These are phyloP conservation scores for Beauveria caledonica DNA, from an alignment of 2,329 filamentous ascomycete genomes.

Conservation along the genomic window DNA sequence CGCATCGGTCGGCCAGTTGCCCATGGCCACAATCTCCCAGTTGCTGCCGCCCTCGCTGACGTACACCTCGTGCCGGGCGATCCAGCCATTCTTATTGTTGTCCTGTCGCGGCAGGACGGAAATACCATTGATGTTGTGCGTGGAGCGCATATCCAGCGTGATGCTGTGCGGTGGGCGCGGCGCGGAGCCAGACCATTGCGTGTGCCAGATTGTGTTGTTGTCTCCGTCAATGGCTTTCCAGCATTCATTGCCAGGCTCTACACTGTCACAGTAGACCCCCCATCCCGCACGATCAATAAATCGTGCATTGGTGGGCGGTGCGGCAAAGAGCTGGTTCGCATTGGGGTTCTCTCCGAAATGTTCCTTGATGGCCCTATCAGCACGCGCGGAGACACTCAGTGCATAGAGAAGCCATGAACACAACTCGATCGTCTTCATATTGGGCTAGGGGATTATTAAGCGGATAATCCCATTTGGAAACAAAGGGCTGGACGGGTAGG, in stretches of 20 bases:
- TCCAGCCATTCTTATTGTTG: constrained; percentile 19
- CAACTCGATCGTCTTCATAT: background rate
- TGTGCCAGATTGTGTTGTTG: constrained; percentile 23
- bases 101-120: constrained; percentile 24
- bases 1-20: constrained; percentile 22
- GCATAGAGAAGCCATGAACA: background rate
- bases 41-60: constrained; percentile 21
- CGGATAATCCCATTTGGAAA: no score
- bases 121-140: constrained; percentile 22
- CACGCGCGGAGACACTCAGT: background rate
- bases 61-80: constrained; percentile 22
- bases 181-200: constrained; percentile 4
- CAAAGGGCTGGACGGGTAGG: no score
- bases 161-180: constrained; percentile 21
- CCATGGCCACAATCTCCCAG: constrained; percentile 21
- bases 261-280: constrained; percentile 22
- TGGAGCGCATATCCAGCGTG: constrained; percentile 22
- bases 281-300: constrained; percentile 14
- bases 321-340: constrained; percentile 6
- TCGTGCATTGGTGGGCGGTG: background rate
- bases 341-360: constrained; percentile 8
- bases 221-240: constrained; percentile 23
- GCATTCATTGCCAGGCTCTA: constrained; percentile 20
- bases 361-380: background rate
- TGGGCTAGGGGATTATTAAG: background rate